Evolutionary conservation across 805 yeast species (phyloP), one percentile per base, ranked within the genome.

Genomic region (Cyberlindnera samutprakarnensis): DNA sequence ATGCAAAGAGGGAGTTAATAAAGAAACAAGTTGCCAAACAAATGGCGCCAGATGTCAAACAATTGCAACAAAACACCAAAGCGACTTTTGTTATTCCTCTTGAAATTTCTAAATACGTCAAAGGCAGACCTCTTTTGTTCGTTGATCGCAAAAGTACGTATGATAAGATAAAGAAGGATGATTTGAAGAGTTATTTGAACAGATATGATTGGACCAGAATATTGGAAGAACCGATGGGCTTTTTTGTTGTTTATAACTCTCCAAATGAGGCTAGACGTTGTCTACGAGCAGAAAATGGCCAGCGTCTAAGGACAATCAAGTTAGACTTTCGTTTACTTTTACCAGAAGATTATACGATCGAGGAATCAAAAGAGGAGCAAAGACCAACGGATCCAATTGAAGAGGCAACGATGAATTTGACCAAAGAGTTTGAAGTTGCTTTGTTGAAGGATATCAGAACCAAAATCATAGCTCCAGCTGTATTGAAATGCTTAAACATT

Each of bases 371-470:
- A 9, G 23, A 31, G 29, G 42, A 24, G 47, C 14, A 11, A 10
- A 5, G 12, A 5, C 8, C 6, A 16, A 34, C 61, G 49, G 61
- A 57, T 36, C 63, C 73, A 2, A 57, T 76, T 3, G 71, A 70
- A 14, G 83, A 77, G 28, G 79, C 95, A 0, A 64, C 72, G 1
- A 58, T 66, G 15, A 57, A 68, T 32, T 59, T 87, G 29, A 50
- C 77, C 17, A 72, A 70, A 34, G 95, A 86, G 42, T 64, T 86
- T 31, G 73, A 72, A 37, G 59, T 62, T 9, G 75, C 77, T 28
- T 53, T 86, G 27, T 59, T 75, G 14, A 78, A 79, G 38, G 94
- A 86, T 56, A 70, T 86, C 16, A 65, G 82, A 42, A 90, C 77
- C 46, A 70, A 85, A 38, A 57, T 82, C 4, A 68, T 84, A 16